Base-by-base conservation (phyloP, 2,329 filamentous ascomycete genomes). In the Pestalotiopsis sp. region DNA sequence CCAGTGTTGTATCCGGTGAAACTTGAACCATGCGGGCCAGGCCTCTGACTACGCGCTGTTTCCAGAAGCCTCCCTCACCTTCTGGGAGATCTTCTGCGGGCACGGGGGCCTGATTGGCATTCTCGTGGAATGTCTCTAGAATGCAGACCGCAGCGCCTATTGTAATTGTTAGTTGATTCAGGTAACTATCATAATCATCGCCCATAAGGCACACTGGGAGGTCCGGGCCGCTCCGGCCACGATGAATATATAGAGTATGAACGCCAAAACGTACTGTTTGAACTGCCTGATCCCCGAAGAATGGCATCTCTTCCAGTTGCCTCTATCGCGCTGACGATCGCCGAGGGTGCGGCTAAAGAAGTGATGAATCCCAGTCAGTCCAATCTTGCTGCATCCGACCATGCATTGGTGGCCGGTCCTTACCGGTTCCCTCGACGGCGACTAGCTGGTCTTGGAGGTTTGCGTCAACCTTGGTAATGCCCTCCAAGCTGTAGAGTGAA, bases 21-120 rank as follows among this genome's bases (percentile, higher is more conserved):
- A 97, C 94, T 78, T 98, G 93, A 57, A 99, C 95, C 92, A 99
- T 97, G 74, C 96, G 90, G 70, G 93, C 94, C 56, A 99, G 84
- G 36, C 96, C 96, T 73, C 93, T 90, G 66, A 99, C 94, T 74
- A 92, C 82, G 64, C 87, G 77, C 69, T 78, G 66, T 74, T 75
- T 68, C 74, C 75, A 67, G 76, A 76, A 64, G 73, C 72, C 63
- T 75, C 69, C 63, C 68, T 74, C 9, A 73, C 71, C 25, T 72
- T 82, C 70, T 80, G 77, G 41, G 76, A 77, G 41, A 80, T 79
- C 31, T 36, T 36, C 38, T 81, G 80, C 76, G 62, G 70, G 74
- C 66, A 75, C 76, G 70, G 74, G 70, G n/a, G 77, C 71, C 31
- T 78, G 74, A 57, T 73, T 75, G 68, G 90, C 87, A 60, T 90